Evolutionary conservation across 441 rosid species (phyloP).

Genomic region (Pelargonium myrrhifolium): DNA sequence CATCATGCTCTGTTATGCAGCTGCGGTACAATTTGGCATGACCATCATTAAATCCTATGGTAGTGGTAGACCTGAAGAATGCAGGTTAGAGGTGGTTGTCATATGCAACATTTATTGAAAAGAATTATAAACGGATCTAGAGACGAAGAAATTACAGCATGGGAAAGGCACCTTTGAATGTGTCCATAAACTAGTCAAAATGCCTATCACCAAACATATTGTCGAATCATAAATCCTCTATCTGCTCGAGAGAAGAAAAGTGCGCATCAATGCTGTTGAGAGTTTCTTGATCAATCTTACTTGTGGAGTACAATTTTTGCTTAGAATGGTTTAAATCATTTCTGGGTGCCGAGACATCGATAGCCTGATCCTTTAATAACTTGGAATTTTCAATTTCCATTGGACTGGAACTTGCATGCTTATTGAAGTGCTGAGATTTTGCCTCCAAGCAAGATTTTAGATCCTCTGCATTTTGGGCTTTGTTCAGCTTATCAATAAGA

Average conservation of each 20-base stretch:
- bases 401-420: conserved; percentile 10
- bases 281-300: conserved; percentile 51
- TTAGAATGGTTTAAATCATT: conserved; percentile 25
- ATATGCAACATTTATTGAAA: too few species aligned
- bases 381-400: conserved; percentile 22
- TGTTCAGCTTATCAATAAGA: conserved; percentile 21
- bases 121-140: too few species aligned
- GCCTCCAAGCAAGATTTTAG: conserved; percentile 39
- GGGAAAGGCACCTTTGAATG: conserved; percentile 4
- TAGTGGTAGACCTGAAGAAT: background rate
- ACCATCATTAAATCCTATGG: background rate
- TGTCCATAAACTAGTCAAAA: conserved; percentile 13
- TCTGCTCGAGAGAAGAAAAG: conserved; percentile 43
- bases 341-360: conserved; percentile 15
- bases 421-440: conserved; percentile 42
- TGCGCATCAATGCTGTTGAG: conserved; percentile 34
- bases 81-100: background rate
- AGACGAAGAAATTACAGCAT: background rate
- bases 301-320: conserved; percentile 32
- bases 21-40: background rate
- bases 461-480: conserved; percentile 5
- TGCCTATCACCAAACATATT: conserved; percentile 9
- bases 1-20: background rate
- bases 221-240: conserved; percentile 36
- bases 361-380: conserved; percentile 22